These are phyloP conservation scores for Colletotrichum aenigma DNA, from an alignment of 2,329 filamentous ascomycete species.

Conservation along the genomic window DNA sequence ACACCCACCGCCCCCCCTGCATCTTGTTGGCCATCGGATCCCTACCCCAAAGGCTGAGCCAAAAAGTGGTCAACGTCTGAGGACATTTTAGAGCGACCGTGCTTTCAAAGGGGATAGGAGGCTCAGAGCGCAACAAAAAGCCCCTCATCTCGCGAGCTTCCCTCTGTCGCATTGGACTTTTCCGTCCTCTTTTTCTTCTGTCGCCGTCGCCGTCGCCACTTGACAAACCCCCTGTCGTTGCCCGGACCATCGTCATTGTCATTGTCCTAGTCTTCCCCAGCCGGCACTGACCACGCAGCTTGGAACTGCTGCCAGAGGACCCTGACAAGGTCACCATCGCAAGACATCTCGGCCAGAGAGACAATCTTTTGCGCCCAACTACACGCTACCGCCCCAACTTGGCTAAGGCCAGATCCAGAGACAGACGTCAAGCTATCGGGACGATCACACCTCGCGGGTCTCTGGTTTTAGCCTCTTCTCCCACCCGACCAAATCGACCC, in stretches of 20 bases:
- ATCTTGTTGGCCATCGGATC: constrained; percentile 14
- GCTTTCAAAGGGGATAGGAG: constrained; percentile 10
- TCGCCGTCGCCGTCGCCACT: background rate
- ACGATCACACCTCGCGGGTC: constrained; percentile 11
- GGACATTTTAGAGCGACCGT: constrained; percentile 8
- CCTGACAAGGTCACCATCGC: background rate
- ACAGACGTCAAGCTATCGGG: background rate
- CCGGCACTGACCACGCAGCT: background rate
- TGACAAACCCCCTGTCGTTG: background rate
- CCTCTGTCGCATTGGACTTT: background rate
- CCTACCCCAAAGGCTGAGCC: constrained; percentile 15
- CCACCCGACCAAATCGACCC: background rate
- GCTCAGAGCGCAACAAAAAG: constrained; percentile 19
- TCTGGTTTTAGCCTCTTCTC: background rate
- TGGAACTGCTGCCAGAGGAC: constrained; percentile 4
- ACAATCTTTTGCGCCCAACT: background rate
- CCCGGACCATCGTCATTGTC: background rate
- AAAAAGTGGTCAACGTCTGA: constrained; percentile 18
- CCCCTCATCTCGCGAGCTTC: constrained; percentile 7
- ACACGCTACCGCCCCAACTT: background rate
- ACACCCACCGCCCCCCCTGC: background rate
- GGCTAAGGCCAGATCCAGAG: background rate
- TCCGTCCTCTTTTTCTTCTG: background rate
- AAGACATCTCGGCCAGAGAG: background rate
- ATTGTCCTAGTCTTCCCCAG: background rate